These are phyloP conservation scores for Pezizomycotina sp. DNA, from an alignment of 2,329 filamentous ascomycete genomes.

Conservation along the genomic window DNA sequence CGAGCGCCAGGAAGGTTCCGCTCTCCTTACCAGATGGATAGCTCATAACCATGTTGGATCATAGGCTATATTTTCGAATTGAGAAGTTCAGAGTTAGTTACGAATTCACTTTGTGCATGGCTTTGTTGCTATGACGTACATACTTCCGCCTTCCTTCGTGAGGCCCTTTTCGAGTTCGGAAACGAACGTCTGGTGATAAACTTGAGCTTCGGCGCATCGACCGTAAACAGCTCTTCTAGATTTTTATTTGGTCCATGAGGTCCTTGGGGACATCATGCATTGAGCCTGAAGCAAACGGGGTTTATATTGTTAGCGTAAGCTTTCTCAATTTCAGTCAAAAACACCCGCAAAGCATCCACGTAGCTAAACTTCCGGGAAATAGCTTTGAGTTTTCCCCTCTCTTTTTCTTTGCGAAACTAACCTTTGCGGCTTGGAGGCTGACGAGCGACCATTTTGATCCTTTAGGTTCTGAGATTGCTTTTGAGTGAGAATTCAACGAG, in stretches of 20 bases:
- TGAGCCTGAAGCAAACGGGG: constrained; percentile 44
- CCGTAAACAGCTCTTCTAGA: constrained; percentile 69
- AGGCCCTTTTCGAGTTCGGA: constrained; percentile 66
- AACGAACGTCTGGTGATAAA: constrained; percentile 49
- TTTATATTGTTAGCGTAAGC: too few species aligned
- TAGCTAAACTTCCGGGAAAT: too few species aligned
- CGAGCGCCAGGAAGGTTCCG: constrained; percentile 73
- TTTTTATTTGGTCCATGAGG: constrained; percentile 50
- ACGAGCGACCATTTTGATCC: too few species aligned
- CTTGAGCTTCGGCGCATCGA: constrained; percentile 67
- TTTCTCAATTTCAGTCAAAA: too few species aligned
- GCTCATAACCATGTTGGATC: constrained; percentile 88
- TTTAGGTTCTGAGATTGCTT: too few species aligned
- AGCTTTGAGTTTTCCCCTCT: too few species aligned
- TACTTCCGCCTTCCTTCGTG: constrained; percentile 73
- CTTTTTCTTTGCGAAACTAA: too few species aligned
- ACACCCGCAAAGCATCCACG: too few species aligned
- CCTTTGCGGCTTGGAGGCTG: too few species aligned
- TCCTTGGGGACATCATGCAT: constrained; percentile 63
- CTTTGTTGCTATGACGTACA: constrained; percentile 44
- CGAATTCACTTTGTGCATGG: constrained; percentile 21
- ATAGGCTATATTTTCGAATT: constrained; percentile 48
- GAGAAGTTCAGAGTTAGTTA: constrained; percentile 1
- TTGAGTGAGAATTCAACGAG: too few species aligned
- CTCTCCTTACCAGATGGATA: constrained; percentile 76